Evolutionary conservation across 2,329 filamentous ascomycete genomes (phyloP), one percentile per base, ranked within the genome.

Genomic region (Fusarium duplospermum): DNA sequence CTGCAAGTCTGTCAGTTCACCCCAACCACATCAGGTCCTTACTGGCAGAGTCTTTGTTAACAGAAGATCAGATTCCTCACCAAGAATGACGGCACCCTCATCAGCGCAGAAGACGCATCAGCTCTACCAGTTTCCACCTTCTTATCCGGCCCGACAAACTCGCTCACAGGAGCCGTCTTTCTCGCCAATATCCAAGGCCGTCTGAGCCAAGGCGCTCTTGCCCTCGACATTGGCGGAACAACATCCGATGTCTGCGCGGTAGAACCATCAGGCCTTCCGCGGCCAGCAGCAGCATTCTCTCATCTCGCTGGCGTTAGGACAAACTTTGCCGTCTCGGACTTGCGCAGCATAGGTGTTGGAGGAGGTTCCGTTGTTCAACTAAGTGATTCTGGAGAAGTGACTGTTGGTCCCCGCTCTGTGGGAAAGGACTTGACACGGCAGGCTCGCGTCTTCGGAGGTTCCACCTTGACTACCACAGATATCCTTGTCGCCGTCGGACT

Each of bases 21-120:
- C n/a, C n/a, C n/a, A n/a, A n/a, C n/a, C n/a, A n/a, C n/a, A n/a
- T n/a, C n/a, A n/a, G n/a, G n/a, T n/a, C n/a, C n/a, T n/a, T n/a
- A n/a, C n/a, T n/a, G n/a, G n/a, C n/a, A n/a, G n/a, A n/a, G n/a
- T n/a, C n/a, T n/a, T n/a, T n/a, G n/a, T n/a, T n/a, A n/a, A n/a
- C n/a, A n/a, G n/a, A n/a, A n/a, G n/a, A n/a, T n/a, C n/a, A n/a
- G 90, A 0, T 91, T 89, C 72, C 82, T 92, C 42, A 90, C 89
- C 0, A 87, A 90, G 74, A 92, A 92, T 60, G 89, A 91, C 69
- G 90, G 90, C 2, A 91, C 89, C 0, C 83, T 92, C 3, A 81
- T 90, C 13, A 85, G 86, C 3, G 88, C 86, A 0, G 83, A 84
- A 3, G 82, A 84, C 62, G 90, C 89, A 2, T 85, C 88, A 0